A percentile compares a stretch with the other conserved stretches of the same genome.
These are phyloP conservation scores for Verticillium dahliae DNA, from an alignment of 2,329 filamentous ascomycete genomes.

Conservation along the genomic window DNA sequence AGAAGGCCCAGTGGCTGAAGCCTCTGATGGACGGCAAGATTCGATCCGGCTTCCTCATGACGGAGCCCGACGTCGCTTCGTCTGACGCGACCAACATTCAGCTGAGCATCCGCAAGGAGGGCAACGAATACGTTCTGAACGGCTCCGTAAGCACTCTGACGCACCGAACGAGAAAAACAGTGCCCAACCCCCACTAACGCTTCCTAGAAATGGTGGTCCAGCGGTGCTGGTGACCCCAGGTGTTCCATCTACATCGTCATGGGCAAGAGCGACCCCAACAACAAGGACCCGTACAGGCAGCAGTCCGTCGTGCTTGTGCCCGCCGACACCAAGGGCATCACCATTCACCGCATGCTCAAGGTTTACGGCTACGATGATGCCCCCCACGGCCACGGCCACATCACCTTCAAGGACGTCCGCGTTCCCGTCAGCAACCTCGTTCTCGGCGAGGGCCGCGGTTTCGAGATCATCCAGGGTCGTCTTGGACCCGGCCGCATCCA, in stretches of 20 bases:
- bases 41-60: constrained; percentile 89
- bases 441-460: constrained; percentile 86
- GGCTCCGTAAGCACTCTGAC: constrained; percentile 53
- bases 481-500: constrained; percentile 95
- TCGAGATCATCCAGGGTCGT: constrained; percentile 97
- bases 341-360: constrained; percentile 85
- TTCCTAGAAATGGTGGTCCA: constrained; percentile 94
- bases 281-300: constrained; percentile 75
- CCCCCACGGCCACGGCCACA: constrained; percentile 94
- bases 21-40: constrained; percentile 81
- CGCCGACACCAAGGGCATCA: constrained; percentile 73
- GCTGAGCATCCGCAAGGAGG: constrained; percentile 74
- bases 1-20: constrained; percentile 78
- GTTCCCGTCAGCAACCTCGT: constrained; percentile 81
- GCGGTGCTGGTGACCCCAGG: constrained; percentile 84
- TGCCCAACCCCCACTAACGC: not conserved
- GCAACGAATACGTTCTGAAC: constrained; percentile 85
- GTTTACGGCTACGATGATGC: constrained; percentile 97
- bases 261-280: constrained; percentile 78
- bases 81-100: constrained; percentile 92
- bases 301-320: constrained; percentile 92
- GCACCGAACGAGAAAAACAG: rapidly evolving
- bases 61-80: constrained; percentile 80
- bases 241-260: constrained; percentile 95
- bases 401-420: constrained; percentile 83